Evolutionary conservation across 352 stramenopile genomes (phyloP), one percentile per base, ranked within the genome.

Genomic region (Globisporangium splendens): DNA sequence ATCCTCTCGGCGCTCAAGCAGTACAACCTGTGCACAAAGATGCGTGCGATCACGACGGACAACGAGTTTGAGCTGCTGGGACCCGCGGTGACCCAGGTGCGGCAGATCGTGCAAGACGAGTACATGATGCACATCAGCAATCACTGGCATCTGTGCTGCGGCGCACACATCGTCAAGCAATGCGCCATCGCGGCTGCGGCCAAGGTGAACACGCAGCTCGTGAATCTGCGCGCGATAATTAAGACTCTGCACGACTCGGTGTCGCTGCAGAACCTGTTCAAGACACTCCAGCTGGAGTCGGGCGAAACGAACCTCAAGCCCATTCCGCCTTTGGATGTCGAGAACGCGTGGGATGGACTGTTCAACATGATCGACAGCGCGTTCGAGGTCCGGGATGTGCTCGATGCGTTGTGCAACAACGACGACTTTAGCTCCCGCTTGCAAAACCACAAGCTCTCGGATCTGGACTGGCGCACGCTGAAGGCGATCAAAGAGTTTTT

Each of bases 401-500:
- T 61, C 13, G 18, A 42, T 10, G 24, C 39, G 22, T 14, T 59
- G 53, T 59, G 42, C 18, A 50, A 21, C n/a, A 49, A 21, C 53
- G 35, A 59, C 21, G 53, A 46, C 18, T 21, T 20, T 15, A 44
- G 33, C 33, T n/a, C 3, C 24, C 49, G 12, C 2, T 13, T 31
- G 28, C 49, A 46, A 13, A 20, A 42, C 21, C 38, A 59, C 28
- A 38, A 24, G 17, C 42, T 59, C 41, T 24, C 22, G 24, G 42
- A 46, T 13, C n/a, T 31, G 8, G 55, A 61, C 21, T 61, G 46
- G 46, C 46, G 33, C 17, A 61, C 55, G 13, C 46, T 61, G 31
- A 61, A 61, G 35, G 22, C 10, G 15, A 35, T 46, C 20, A 54
- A 54, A n/a, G 55, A 61, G 18, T 61, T 61, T 38, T 24, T 61